phyloP scores from a whole-genome alignment of 164 flowering plant genomes.

The Stephania cephalantha region DNA sequence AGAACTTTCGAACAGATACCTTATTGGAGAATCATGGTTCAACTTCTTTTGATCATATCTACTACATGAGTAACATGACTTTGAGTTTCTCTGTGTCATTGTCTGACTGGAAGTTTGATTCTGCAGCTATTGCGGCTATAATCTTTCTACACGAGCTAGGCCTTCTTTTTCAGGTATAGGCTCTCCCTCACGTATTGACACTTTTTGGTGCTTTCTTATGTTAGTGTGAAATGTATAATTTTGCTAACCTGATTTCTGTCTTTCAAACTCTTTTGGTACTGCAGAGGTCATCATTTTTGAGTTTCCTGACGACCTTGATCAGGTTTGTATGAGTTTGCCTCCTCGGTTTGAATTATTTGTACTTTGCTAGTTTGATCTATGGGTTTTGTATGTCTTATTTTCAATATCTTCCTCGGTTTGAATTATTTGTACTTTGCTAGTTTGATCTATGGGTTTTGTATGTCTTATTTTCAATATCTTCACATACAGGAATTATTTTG shows the following conservation, averaged over 20 bases:
- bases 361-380: background rate
- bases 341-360: background rate
- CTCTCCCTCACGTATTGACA: background rate
- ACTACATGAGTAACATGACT: background rate
- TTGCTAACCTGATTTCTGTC: background rate
- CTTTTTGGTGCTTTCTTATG: background rate
- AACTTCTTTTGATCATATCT: background rate
- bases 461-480: background rate
- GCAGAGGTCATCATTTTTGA: slow-evolving; percentile 40
- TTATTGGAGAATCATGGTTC: background rate
- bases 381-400: background rate
- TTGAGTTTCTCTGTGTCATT: background rate
- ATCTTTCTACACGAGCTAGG: slow-evolving; percentile 52
- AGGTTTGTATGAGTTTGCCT: slow-evolving; percentile 28
- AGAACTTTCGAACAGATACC: background rate
- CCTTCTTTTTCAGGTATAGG: slow-evolving; percentile 40
- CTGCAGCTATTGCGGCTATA: slow-evolving; percentile 58
- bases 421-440: background rate
- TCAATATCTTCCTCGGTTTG: background rate
- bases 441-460: background rate
- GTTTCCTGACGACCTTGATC: slow-evolving; percentile 27
- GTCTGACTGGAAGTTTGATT: slow-evolving; percentile 7
- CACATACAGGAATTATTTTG: background rate
- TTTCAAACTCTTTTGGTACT: slow-evolving; percentile 15
- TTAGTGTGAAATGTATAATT: background rate